Evolutionary conservation across 148 eudicot genomes (phyloP), one percentile per base, ranked within the genome.

Genomic region (Vaccinium corymbosum): DNA sequence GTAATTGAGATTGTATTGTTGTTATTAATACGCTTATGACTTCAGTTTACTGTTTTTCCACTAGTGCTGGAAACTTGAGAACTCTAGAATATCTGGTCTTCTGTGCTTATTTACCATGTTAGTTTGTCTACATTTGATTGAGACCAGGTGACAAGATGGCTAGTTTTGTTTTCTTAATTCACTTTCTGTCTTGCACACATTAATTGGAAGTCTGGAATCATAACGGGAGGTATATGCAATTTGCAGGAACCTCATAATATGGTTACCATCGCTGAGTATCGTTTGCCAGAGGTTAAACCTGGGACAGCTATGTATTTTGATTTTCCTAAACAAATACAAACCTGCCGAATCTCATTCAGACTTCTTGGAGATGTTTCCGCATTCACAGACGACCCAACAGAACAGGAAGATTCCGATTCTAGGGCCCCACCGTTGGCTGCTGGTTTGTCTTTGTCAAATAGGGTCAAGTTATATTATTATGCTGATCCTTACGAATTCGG

Each of bases 401-500:
- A 96, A 81, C 94, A 88, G 84, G 98, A 94, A 81, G 95, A 91
- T 83, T 75, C 88, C 16, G 94, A 94, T 68, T 87, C 62, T 83
- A 90, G 89, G 85, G 87, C 85, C 71, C 86, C 89, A 10, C 89
- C 91, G 11, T 66, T 93, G 87, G 94, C 99, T 49, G 74, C 93
- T 15, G 98, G 98, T 17, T 86, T 96, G 89, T 91, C 94, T 61
- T 81, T 97, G 89, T 88, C 95, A 59, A 94, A 92, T 87, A 92
- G 93, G 90, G 83, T 97, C 51, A 97, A 97, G 87, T 78, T 97
- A 78, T 97, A 91, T 85, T 90, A 97, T 84, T 94, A 94, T 79
- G 99, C 93, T 48, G 97, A 97, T 81, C 97, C 99, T 0, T 94
- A 92, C 80, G 99, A 96, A 83, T 93, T 92, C 3, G 98, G 98